Conservation (phyloP, 495 filamentous ascomycete species). For the Evansstolkia leycettana region DNA sequence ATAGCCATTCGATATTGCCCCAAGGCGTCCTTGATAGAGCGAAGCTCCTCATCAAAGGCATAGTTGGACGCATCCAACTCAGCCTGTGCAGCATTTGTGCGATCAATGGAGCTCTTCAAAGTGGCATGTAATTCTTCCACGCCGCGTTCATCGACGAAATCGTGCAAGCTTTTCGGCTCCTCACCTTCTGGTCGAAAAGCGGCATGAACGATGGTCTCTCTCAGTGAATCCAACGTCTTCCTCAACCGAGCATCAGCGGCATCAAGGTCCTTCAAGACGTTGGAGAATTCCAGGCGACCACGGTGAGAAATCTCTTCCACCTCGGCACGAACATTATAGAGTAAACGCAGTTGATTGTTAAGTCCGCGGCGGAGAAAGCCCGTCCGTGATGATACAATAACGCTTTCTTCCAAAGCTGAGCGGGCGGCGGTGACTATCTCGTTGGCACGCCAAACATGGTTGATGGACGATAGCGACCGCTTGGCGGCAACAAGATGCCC, state of each 20-base stretch:
- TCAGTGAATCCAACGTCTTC: conserved; percentile 55
- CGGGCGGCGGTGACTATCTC: conserved; percentile 72
- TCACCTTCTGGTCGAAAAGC: conserved; percentile 59
- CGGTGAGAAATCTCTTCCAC: conserved; percentile 40
- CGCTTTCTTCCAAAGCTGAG: conserved; percentile 64
- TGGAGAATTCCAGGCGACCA: conserved; percentile 44
- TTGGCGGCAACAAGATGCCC: conserved; percentile 79
- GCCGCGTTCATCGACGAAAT: conserved; percentile 78
- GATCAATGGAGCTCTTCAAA: conserved; percentile 56
- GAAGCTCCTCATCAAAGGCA: conserved; percentile 45
- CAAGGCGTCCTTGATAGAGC: conserved; percentile 48
- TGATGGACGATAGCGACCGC: conserved; percentile 76
- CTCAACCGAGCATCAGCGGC: conserved; percentile 57
- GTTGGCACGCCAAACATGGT: conserved; percentile 74
- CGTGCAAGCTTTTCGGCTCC: conserved; percentile 59
- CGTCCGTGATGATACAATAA: conserved; percentile 65
- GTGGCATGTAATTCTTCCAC: conserved; percentile 56
- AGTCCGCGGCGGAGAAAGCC: conserved; percentile 64
- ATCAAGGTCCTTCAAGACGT: conserved; percentile 60
- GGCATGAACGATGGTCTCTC: conserved; percentile 59
- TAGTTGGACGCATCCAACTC: conserved; percentile 35
- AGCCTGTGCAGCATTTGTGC: conserved; percentile 40
- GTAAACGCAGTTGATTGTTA: conserved; percentile 55
- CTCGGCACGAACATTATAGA: conserved; percentile 54
- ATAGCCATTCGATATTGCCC: conserved; percentile 27